Evolutionary conservation across 2,329 filamentous ascomycete genomes (phyloP).

Genomic region (Fusarium guadeloupense): DNA sequence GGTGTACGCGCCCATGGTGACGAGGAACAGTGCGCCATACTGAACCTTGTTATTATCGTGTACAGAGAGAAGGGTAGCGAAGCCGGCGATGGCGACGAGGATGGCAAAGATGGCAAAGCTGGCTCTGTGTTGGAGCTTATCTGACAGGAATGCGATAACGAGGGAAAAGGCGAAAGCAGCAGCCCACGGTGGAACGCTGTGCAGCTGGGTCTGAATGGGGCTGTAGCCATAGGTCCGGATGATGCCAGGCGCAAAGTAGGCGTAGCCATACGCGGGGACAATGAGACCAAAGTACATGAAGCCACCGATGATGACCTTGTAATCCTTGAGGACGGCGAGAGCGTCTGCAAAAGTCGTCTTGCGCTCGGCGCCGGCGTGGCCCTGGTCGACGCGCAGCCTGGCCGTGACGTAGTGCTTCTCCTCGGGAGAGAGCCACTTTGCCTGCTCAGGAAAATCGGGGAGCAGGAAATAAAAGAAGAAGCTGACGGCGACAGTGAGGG

Average conservation of each 20-base stretch:
- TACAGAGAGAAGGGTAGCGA: constrained; percentile 76
- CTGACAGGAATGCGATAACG: constrained; percentile 75
- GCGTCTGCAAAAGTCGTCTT: constrained; percentile 68
- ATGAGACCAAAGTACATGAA: constrained; percentile 86
- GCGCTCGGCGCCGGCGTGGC: constrained; percentile 70
- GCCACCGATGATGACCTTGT: constrained; percentile 76
- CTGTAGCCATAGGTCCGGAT: constrained; percentile 72
- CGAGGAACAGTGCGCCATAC: constrained; percentile 84
- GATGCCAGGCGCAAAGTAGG: constrained; percentile 80
- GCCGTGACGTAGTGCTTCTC: constrained; percentile 73
- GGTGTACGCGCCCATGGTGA: constrained; percentile 81
- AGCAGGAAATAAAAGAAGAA: constrained; percentile 74
- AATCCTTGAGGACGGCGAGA: constrained; percentile 73
- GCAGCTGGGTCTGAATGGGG: constrained; percentile 65
- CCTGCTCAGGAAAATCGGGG: constrained; percentile 78
- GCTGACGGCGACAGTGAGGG: constrained; percentile 68
- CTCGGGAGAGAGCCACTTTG: constrained; percentile 75
- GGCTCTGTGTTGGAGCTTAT: constrained; percentile 77
- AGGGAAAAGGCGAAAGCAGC: constrained; percentile 83
- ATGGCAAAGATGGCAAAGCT: constrained; percentile 76
- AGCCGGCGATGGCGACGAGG: constrained; percentile 74
- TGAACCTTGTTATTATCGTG: constrained; percentile 73
- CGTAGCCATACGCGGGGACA: constrained; percentile 80
- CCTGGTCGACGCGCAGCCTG: constrained; percentile 74
- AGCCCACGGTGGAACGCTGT: constrained; percentile 67